These are phyloP conservation scores for Pseudozyma flocculosa DNA, from an alignment of 1,284 basidiomycete genomes.

Conservation along the genomic window DNA sequence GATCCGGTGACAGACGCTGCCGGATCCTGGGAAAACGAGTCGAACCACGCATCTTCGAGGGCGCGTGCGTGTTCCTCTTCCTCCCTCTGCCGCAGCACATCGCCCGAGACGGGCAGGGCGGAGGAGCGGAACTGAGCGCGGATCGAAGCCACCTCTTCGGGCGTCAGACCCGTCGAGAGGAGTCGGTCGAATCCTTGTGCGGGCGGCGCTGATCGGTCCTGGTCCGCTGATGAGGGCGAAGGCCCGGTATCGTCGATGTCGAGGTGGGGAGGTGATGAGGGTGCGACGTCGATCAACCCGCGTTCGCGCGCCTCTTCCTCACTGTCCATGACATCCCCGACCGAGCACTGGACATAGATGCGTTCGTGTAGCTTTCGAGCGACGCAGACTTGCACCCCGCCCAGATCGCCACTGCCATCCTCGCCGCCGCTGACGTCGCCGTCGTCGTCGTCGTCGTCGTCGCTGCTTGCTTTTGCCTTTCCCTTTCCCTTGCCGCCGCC, in stretches of 20 bases:
- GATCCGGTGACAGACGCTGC: too few relatives aligned
- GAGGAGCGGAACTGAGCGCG: conserved; percentile 17
- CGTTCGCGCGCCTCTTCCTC: conserved; percentile 4
- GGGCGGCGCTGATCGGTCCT: too few relatives aligned
- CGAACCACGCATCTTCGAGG: conserved; percentile 38
- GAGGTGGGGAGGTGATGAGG: too few relatives aligned
- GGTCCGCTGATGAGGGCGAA: too few relatives aligned
- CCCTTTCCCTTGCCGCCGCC: neutral
- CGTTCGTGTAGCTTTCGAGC: neutral
- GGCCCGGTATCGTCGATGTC: too few relatives aligned
- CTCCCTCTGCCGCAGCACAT: conserved; percentile 14
- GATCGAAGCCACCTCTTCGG: conserved; percentile 17
- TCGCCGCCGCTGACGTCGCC: too few relatives aligned
- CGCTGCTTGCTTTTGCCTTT: conserved; percentile 22
- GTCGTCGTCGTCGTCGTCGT: conserved; percentile 4
- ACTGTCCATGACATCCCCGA: conserved; percentile 10
- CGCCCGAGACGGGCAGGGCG: conserved; percentile 6
- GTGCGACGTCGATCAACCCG: too few relatives aligned
- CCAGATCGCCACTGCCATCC: too few relatives aligned
- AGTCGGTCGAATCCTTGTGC: conserved; percentile 22
- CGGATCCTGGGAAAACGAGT: conserved; percentile 11
- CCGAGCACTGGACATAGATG: conserved; percentile 36
- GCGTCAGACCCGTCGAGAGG: conserved; percentile 17
- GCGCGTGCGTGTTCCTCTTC: conserved; percentile 22
- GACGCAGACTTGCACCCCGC: neutral